Percentiles rank a stretch among this genome's conserved stretches.
Evolutionary conservation across 129 eudicot species (phyloP).

Genomic region (Dittrichia graveolens): DNA sequence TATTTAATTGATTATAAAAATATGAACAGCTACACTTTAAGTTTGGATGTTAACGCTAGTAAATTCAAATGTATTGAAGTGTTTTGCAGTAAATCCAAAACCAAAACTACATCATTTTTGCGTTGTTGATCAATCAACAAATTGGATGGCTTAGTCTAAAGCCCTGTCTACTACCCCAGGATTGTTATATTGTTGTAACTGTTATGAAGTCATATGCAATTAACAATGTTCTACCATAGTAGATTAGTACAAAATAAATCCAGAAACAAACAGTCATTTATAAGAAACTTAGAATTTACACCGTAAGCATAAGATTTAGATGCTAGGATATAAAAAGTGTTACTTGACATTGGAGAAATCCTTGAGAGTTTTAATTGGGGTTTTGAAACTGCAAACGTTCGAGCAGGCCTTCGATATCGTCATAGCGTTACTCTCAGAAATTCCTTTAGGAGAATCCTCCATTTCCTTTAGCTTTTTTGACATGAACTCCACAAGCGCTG

Average conservation of each 20-base stretch:
- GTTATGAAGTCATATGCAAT: neutral
- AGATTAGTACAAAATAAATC: too few species aligned
- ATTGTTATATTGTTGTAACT: neutral
- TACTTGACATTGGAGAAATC: constrained; percentile 77
- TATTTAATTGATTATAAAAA: neutral
- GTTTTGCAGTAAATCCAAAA: neutral
- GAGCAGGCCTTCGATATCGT: constrained; percentile 55
- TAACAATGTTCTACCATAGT: neutral
- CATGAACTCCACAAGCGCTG: constrained; percentile 59
- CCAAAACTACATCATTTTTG: neutral
- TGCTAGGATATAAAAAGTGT: neutral
- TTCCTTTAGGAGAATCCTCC: constrained; percentile 56
- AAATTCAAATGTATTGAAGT: neutral
- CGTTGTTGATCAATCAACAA: neutral
- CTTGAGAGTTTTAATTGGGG: constrained; percentile 65
- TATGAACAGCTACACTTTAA: neutral
- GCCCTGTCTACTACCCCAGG: neutral
- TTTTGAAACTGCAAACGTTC: constrained; percentile 55
- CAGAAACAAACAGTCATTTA: neutral
- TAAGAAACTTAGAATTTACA: neutral
- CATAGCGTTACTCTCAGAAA: constrained; percentile 50
- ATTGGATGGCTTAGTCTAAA: neutral
- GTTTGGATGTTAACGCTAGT: neutral
- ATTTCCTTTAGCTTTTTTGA: constrained; percentile 56
- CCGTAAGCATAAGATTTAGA: neutral